Conservation (phyloP, 2,329 filamentous ascomycete genomes). For the Arthroderma sp. region DNA sequence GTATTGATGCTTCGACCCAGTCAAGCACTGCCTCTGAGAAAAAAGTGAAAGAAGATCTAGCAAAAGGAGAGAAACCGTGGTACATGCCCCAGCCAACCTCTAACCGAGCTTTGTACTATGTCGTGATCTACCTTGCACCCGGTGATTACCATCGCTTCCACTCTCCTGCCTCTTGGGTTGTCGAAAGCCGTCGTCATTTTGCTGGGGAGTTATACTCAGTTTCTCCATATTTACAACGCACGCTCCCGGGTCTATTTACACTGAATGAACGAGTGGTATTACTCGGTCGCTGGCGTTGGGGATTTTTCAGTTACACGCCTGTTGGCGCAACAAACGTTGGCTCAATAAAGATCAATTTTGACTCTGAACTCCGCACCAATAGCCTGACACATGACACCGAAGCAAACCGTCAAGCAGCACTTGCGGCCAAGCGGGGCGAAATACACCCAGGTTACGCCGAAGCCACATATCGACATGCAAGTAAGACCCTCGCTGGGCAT, state of each 20-base stretch:
- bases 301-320: conserved; percentile 92
- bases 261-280: conserved; percentile 93
- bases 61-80: conserved; percentile 55
- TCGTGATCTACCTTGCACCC: conserved; percentile 87
- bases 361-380: conserved; percentile 85
- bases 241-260: conserved; percentile 85
- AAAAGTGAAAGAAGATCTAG: conserved; percentile 73
- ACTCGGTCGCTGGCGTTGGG: conserved; percentile 86
- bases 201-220: conserved; percentile 92
- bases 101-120: conserved; percentile 70
- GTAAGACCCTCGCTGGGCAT: conserved; percentile 65
- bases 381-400: conserved; percentile 83
- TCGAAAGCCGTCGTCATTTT: conserved; percentile 88
- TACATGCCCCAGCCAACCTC: conserved; percentile 51
- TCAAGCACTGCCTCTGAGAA: conserved; percentile 61
- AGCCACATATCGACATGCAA: conserved; percentile 72
- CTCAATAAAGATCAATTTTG: conserved; percentile 94
- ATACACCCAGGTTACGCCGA: conserved; percentile 83
- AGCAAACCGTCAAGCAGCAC: conserved; percentile 71
- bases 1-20: conserved; percentile 59
- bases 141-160: conserved; percentile 99
- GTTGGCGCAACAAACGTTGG: conserved; percentile 97
- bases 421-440: conserved; percentile 62
- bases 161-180: conserved; percentile 88
- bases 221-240: conserved; percentile 85